Evolutionary conservation across 148 eudicot genomes (phyloP), one percentile per base, ranked within the genome.

Genomic region (Pharnaceum exiguum): DNA sequence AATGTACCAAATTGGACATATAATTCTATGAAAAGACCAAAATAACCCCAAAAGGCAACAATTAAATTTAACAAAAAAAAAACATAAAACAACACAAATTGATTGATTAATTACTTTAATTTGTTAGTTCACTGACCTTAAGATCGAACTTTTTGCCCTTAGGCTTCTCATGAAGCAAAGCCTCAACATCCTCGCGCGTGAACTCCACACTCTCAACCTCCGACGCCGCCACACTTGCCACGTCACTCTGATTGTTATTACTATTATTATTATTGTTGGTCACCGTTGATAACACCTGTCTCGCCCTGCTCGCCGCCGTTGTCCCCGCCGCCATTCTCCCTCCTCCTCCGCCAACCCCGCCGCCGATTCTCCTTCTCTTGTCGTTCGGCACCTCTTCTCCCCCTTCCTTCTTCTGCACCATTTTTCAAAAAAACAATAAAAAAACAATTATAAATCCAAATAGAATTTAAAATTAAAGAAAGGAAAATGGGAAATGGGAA

Each of bases 91-190:
- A n/a, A n/a, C n/a, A n/a, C n/a, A n/a, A n/a, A n/a, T n/a, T n/a
- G n/a, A n/a, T n/a, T n/a, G n/a, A n/a, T n/a, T n/a, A n/a, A n/a
- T n/a, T n/a, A n/a, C n/a, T n/a, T n/a, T n/a, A n/a, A n/a, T n/a
- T n/a, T n/a, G n/a, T n/a, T n/a, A n/a, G n/a, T n/a, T n/a, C n/a
- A n/a, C 2, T 24, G 1, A 82, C 94, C 89, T 82, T 86, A 48
- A 70, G 54, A 46, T 86, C 94, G 15, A 73, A 82, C 59, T 71
- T 78, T 58, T 78, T 80, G 7, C 75, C 86, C 68, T 78, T 89
- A 43, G 79, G 62, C 62, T 73, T 89, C 76, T 89, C 96, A 65
- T 79, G 79, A 60, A 89, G 60, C 46, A 89, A 53, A 5, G 83
- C 84, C 38, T 83, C 96, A 18, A 83, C 71, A 35, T 83, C 90